Percentiles rank a stretch among this genome's conserved stretches.
Evolutionary conservation across 2,329 filamentous ascomycete genomes (phyloP).

Genomic region (Diaporthe australafricana): DNA sequence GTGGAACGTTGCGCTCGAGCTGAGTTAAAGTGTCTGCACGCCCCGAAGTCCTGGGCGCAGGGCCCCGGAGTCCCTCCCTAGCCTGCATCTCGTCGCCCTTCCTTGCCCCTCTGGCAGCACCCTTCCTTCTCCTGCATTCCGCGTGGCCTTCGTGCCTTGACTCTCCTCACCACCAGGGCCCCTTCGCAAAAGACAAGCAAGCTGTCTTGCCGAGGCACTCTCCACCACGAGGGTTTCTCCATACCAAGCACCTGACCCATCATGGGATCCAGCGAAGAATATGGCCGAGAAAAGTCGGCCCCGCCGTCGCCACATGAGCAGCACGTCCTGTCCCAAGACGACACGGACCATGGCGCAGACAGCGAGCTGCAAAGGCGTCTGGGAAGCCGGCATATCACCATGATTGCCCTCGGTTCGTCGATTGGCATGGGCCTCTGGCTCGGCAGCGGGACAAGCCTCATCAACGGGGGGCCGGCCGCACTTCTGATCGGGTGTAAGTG

Average conservation of each 20-base stretch:
- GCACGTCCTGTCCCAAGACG: background rate
- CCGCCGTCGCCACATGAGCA: constrained; percentile 23
- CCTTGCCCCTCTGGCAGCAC: background rate
- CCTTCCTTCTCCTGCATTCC: background rate
- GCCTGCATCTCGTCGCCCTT: constrained; percentile 2
- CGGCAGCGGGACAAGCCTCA: constrained; percentile 55
- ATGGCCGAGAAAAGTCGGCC: constrained; percentile 30
- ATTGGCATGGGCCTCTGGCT: constrained; percentile 62
- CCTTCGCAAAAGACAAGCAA: background rate
- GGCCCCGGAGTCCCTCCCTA: background rate
- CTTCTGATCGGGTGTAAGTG: constrained; percentile 57
- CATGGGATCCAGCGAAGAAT: constrained; percentile 36
- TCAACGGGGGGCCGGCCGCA: constrained; percentile 54
- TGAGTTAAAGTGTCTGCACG: constrained; percentile 32
- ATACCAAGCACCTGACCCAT: background rate
- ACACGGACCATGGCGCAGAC: constrained; percentile 36
- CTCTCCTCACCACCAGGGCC: background rate
- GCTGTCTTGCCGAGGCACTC: background rate
- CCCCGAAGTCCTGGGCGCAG: constrained; percentile 24
- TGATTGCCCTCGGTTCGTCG: constrained; percentile 60
- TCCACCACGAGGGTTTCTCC: background rate
- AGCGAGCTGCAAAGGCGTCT: constrained; percentile 51
- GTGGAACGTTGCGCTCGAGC: background rate
- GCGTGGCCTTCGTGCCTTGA: background rate
- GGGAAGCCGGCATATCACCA: constrained; percentile 61